Evolutionary conservation across 78 protist species (phyloP).

Genomic region (Anaeramoeba flamelloides): DNA sequence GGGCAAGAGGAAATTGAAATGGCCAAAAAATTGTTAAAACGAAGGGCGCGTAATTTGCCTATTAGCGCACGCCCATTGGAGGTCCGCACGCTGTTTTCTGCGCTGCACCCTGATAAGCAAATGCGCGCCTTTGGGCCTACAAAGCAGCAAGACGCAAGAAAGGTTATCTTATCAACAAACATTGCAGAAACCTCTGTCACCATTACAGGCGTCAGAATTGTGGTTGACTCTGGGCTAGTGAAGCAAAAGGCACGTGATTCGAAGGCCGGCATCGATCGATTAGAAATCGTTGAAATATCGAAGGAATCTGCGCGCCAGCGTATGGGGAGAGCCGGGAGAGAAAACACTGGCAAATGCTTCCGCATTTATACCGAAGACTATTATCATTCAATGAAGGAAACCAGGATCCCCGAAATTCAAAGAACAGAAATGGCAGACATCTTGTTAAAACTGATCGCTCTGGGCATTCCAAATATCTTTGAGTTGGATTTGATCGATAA

Average conservation of each 20-base stretch:
- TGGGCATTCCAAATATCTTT: not conserved
- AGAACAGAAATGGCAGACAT: not conserved
- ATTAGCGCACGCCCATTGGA: not conserved
- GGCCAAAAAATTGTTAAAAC: not conserved
- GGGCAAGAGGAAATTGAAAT: slow-evolving; percentile 75
- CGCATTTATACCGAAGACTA: not conserved
- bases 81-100: not conserved
- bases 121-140: too few relatives aligned
- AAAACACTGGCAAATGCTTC: slow-evolving; percentile 3
- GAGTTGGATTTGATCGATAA: not conserved
- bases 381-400: not conserved
- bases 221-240: slow-evolving; percentile 65
- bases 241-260: slow-evolving; percentile 38
- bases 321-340: slow-evolving; percentile 41
- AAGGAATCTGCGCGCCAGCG: slow-evolving; percentile 35
- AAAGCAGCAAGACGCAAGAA: not conserved
- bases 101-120: not conserved
- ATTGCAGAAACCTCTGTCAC: slow-evolving; percentile 90
- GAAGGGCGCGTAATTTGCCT: not conserved
- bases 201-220: slow-evolving; percentile 33
- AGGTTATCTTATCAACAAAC: slow-evolving; percentile 54
- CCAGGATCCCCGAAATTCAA: not conserved
- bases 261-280: slow-evolving; percentile 41
- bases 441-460: not conserved
- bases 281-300: slow-evolving; percentile 11